Base-by-base conservation (phyloP, 163 green algal genomes). In the Scenedesmus sp. region DNA sequence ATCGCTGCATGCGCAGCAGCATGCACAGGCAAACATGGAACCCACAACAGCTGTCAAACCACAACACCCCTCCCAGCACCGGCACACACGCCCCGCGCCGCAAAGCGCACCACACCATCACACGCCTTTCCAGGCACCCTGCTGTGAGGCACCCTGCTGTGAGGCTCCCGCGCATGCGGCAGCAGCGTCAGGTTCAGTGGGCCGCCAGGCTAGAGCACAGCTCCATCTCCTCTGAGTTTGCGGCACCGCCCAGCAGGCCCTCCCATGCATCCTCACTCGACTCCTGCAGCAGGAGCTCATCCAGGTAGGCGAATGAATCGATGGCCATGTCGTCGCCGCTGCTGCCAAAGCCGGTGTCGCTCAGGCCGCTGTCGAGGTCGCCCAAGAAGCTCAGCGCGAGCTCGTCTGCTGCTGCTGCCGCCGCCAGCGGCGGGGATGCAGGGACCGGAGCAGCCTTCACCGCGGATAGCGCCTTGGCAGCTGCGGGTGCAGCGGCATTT, bases 181-280 rank as follows among this genome's bases (percentile, higher is more conserved):
- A 13, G 20, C 56, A 70, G 56, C 56, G 20, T 70, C 56, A 3
- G 1, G 26, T 3, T 76, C 12, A 76, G 65, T 37, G 30, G 9
- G 30, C 15, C 0, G 65, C 49, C 35, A 87, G 53, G 35, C 15
- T 44, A 30, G 82, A 81, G 56, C 82, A 87, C 0, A 88, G 33
- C 56, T 88, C 83, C 83, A 88, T n/a, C 24, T 88, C 83, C 35
- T 76, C 65, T 76, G 65, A 26, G 20, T 2, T 56, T 72, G 24
- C 81, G 33, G 81, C 9, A 15, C 43, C 68, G 12, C 42, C 65
- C n/a, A 89, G 30, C 65, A 89, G 68, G 51, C 85, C 43, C 9
- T 83, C 68, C 85, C 85, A 89, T 7, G 43, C 85, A 51, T 89
- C 85, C 37, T 79, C 83, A 49, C 72, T 49, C 4, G 72, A 81